Evolutionary conservation across 768 basidiomycete genomes (phyloP), one percentile per base, ranked within the genome.

Genomic region (Suillus alpinus): DNA sequence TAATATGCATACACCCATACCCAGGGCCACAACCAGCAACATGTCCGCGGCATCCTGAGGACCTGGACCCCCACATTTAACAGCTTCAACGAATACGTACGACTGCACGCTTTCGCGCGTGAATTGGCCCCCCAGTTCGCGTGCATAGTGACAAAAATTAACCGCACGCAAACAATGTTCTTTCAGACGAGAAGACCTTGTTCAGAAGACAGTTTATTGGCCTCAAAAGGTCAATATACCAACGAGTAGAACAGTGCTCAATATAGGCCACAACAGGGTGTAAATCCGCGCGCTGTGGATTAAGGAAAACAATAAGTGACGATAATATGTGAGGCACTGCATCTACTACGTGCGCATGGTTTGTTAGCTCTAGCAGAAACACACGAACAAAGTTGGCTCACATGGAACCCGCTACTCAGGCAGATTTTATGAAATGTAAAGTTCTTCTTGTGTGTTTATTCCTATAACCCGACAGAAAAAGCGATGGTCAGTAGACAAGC

Each of bases 401-500:
- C 40, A 50, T 14, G 13, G 31, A 58, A 57, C 46, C 52, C 62
- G 63, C 64, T 62, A 57, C 63, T 53, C 34, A 49, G 37, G 57
- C 8, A 39, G 43, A 14, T 59, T 62, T 77, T 75, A 83, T 65
- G 77, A 75, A 59, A 75, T 64, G 74, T 86, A 89, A 55, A 89
- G 74, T 68, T 88, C 86, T 72, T 89, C 87, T 78, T 83, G 82
- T 74, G 78, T 82, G 58, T 75, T 69, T 68, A 89, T 79, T 59
- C 87, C 86, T 87, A 63, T 20, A 47, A n/a, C 37, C 34, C 31
- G 12, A 49, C 40, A 56, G 44, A 41, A 58, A 58, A 51, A 50
- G 32, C 23, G 50, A 62, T 44, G 36, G 46, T 10, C 34, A 40
- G 36, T 47, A 37, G 26, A 47, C 43, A 26, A 36, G 18, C 18